Conservation (phyloP, 495 filamentous ascomycete species). For the Penicillium robsamsonii region DNA sequence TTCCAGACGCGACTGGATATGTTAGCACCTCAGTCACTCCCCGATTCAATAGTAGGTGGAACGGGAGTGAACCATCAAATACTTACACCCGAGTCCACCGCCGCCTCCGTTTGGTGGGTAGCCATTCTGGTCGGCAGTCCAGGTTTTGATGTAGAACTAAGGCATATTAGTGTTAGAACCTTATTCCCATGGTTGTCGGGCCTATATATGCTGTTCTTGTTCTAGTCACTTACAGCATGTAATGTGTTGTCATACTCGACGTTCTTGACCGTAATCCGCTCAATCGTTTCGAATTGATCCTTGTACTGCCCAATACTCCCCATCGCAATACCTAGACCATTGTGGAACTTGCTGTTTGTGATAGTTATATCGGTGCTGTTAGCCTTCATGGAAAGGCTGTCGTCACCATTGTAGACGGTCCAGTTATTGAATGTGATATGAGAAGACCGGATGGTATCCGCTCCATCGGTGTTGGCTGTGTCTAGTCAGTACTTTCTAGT, state of each 20-base stretch:
- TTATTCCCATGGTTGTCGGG: background rate
- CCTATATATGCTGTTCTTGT: background rate
- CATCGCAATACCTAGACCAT: constrained; percentile 36
- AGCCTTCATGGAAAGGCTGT: constrained; percentile 36
- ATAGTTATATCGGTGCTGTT: constrained; percentile 42
- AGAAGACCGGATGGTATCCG: constrained; percentile 33
- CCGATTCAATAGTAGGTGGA: background rate
- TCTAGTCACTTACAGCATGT: constrained; percentile 27
- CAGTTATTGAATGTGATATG: constrained; percentile 36
- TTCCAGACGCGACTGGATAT: constrained; percentile 20
- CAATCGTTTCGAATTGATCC: constrained; percentile 36
- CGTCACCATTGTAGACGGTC: constrained; percentile 39
- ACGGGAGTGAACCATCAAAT: background rate
- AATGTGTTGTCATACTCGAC: constrained; percentile 36
- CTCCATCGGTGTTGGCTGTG: constrained; percentile 40
- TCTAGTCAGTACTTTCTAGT: background rate
- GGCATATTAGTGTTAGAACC: background rate
- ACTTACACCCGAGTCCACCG: constrained; percentile 43
- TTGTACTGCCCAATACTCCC: constrained; percentile 49
- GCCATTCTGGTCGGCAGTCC: constrained; percentile 43
- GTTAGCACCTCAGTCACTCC: background rate
- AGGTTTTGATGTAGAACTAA: constrained; percentile 42
- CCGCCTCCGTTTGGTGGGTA: constrained; percentile 51
- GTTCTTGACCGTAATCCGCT: constrained; percentile 35
- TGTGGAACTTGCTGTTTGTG: constrained; percentile 33